A percentile compares a stretch with the other conserved stretches of the same genome.
These are phyloP conservation scores for Nicotiana sylvestris DNA, from an alignment of 257 asterid species.

Conservation along the genomic window DNA sequence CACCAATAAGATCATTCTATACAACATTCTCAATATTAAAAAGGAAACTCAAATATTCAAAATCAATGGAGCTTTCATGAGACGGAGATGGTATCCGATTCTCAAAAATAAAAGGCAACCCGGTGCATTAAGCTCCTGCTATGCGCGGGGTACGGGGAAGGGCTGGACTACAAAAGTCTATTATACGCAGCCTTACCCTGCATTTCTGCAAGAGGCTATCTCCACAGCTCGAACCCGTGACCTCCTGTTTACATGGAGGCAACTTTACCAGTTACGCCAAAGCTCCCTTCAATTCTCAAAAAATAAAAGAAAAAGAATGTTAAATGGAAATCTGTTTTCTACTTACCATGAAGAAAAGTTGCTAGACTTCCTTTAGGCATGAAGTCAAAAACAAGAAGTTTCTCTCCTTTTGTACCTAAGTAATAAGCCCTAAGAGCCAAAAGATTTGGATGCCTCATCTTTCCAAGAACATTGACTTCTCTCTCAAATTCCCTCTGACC, in stretches of 20 bases:
- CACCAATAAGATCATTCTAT: background rate
- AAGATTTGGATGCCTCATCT: constrained; percentile 79
- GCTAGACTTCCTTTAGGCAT: constrained; percentile 89
- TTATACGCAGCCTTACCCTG: no score
- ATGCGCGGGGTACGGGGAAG: no score
- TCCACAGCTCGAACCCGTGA: no score
- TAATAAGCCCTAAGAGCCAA: constrained; percentile 87
- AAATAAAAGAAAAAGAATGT: background rate
- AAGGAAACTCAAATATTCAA: no score
- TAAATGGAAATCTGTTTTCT: background rate
- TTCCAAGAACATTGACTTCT: constrained; percentile 71
- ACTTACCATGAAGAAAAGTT: constrained; percentile 78
- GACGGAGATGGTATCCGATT: background rate
- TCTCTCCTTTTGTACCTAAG: constrained; percentile 92
- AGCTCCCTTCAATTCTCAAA: background rate
- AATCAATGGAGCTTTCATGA: no score
- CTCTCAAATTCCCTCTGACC: constrained; percentile 74
- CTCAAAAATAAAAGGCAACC: background rate
- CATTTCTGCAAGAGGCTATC: no score
- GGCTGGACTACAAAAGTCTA: no score
- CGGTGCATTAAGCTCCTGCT: no score
- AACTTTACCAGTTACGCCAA: no score
- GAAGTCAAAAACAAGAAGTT: constrained; percentile 87
- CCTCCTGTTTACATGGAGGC: no score
- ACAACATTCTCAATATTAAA: background rate